These are phyloP conservation scores for Neofusicoccum laricinum DNA, from an alignment of 2,329 filamentous ascomycete species.

Conservation along the genomic window DNA sequence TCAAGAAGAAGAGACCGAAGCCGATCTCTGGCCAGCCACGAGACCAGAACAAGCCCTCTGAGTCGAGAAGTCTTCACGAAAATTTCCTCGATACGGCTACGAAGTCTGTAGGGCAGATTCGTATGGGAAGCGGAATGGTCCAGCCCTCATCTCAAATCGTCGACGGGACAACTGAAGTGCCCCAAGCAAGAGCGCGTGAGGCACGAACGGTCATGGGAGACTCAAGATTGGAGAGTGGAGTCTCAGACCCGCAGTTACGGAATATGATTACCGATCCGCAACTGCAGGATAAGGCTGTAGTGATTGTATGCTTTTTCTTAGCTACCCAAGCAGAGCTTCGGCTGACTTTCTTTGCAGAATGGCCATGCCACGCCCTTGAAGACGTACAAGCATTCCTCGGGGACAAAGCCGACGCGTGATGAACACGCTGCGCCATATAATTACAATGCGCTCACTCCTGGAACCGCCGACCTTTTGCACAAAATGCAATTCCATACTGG, in stretches of 20 bases:
- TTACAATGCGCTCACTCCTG: not conserved
- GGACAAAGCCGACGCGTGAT: not conserved
- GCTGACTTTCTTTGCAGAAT: not conserved
- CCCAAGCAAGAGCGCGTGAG: not conserved
- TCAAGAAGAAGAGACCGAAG: not conserved
- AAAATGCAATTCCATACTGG: not conserved
- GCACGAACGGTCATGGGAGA: not conserved
- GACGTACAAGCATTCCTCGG: not conserved
- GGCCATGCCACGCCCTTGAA: not conserved
- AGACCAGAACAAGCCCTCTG: not conserved
- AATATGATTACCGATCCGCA: not conserved
- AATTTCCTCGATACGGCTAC: not conserved
- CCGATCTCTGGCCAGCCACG: not conserved
- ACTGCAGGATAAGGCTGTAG: not conserved
- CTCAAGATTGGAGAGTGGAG: not conserved
- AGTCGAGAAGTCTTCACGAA: not conserved
- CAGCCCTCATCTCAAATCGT: not conserved
- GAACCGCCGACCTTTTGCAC: not conserved
- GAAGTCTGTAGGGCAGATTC: not conserved
- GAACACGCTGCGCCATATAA: too few species aligned
- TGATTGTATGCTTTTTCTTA: not conserved
- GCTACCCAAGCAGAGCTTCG: not conserved
- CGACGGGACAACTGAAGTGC: not conserved
- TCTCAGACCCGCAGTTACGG: not conserved
- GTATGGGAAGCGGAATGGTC: not conserved